These are phyloP conservation scores for Paralagenidium karlingii DNA, from an alignment of 352 stramenopile species.

Conservation along the genomic window DNA sequence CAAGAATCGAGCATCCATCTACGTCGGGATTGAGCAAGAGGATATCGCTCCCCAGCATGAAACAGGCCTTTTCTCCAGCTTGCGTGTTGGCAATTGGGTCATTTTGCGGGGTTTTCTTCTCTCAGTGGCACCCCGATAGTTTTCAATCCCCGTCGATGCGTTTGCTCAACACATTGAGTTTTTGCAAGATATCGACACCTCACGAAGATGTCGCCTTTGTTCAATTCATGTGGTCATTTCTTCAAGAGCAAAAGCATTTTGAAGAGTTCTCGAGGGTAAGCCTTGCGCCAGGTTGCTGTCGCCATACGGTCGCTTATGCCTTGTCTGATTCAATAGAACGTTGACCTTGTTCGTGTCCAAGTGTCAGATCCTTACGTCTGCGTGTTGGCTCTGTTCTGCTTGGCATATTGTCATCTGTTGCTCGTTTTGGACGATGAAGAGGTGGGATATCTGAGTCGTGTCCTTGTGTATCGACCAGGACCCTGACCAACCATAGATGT, in stretches of 20 bases:
- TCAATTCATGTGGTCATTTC: constrained; percentile 38
- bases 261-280: constrained; percentile 35
- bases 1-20: constrained; percentile 8
- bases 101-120: constrained; percentile 40
- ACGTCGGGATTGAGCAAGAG: constrained; percentile 33
- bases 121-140: constrained; percentile 31
- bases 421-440: constrained; percentile 58
- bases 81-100: constrained; percentile 24
- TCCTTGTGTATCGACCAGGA: background rate
- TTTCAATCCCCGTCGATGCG: constrained; percentile 24
- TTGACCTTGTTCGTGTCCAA: constrained; percentile 23
- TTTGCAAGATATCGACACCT: constrained; percentile 21
- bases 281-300: background rate
- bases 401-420: constrained; percentile 49
- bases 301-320: too few relatives aligned
- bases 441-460: constrained; percentile 10
- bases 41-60: too few relatives aligned
- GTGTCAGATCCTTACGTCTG: constrained; percentile 28
- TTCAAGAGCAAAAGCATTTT: constrained; percentile 40
- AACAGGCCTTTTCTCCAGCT: too few relatives aligned
- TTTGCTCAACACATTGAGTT: constrained; percentile 44
- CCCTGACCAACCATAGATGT: constrained; percentile 26
- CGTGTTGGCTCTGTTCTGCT: constrained; percentile 37
- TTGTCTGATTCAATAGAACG: constrained; percentile 11
- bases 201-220: constrained; percentile 19